Conservation (phyloP, 495 filamentous ascomycete species). For the Xylaria sp. region DNA sequence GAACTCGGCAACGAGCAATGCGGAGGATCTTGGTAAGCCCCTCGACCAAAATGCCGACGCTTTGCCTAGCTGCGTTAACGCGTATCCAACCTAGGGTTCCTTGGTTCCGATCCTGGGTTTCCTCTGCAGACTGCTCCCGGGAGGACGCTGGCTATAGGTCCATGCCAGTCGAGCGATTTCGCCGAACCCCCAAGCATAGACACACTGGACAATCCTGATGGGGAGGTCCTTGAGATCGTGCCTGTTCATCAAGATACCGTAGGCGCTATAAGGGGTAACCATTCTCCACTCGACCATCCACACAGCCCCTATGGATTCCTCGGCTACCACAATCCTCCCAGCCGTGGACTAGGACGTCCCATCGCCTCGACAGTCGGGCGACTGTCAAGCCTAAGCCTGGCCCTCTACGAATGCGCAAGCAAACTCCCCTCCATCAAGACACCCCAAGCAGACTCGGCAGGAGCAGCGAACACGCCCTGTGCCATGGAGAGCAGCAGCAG, state of each 20-base stretch:
- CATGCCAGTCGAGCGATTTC: neutral
- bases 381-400: conserved; percentile 23
- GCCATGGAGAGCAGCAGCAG: neutral
- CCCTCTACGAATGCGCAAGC: conserved; percentile 24
- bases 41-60: neutral
- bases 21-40: neutral
- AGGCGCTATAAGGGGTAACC: too few species aligned
- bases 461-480: neutral
- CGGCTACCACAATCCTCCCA: neutral
- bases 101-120: neutral
- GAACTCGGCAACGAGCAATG: neutral
- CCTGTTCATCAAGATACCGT: neutral
- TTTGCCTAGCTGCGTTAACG: neutral
- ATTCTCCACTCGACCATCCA: neutral
- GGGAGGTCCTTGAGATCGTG: neutral
- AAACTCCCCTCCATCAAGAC: conserved; percentile 24
- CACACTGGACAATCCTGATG: neutral
- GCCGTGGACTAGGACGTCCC: neutral
- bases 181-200: neutral
- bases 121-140: too few species aligned
- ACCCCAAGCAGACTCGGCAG: neutral
- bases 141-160: neutral
- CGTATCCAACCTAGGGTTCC: neutral
- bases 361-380: conserved; percentile 5
- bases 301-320: neutral